These are phyloP conservation scores for Singerocomus inundabilis DNA, from an alignment of 1,284 basidiomycete species.

Conservation along the genomic window DNA sequence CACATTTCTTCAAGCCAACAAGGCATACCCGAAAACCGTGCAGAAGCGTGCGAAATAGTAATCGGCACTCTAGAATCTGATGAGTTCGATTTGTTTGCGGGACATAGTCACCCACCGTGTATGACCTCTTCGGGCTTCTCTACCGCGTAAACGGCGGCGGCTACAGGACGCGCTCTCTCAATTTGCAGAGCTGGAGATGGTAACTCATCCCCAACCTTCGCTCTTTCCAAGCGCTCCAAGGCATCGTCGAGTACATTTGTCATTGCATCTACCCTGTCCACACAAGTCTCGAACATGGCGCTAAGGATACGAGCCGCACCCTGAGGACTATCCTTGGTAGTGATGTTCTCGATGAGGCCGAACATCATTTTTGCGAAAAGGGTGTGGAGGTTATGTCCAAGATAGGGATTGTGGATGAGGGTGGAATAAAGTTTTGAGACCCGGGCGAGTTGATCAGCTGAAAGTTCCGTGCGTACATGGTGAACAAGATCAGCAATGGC, in stretches of 20 bases:
- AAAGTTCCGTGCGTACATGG: constrained; percentile 85
- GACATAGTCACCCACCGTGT: constrained; percentile 49
- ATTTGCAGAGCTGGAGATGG: constrained; percentile 55
- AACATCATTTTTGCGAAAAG: constrained; percentile 94
- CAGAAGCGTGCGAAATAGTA: constrained; percentile 86
- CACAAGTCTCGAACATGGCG: constrained; percentile 80
- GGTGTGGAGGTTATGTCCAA: constrained; percentile 82
- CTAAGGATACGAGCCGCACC: constrained; percentile 68
- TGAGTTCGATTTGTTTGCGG: constrained; percentile 11
- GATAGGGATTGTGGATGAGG: constrained; percentile 87
- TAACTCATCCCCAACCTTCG: constrained; percentile 47
- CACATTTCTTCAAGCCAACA: constrained; percentile 75
- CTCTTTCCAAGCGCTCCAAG: constrained; percentile 44
- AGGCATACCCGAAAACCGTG: constrained; percentile 90
- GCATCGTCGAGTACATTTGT: constrained; percentile 66
- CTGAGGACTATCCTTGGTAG: constrained; percentile 68
- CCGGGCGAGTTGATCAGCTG: constrained; percentile 73
- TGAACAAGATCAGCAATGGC: constrained; percentile 94
- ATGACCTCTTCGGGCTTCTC: constrained; percentile 78
- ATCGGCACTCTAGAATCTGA: constrained; percentile 65
- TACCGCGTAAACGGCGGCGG: constrained; percentile 67
- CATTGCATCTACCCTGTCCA: constrained; percentile 86
- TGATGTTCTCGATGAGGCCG: constrained; percentile 83
- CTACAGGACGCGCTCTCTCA: constrained; percentile 78
- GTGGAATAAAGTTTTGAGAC: constrained; percentile 87